Evolutionary conservation across 1,284 basidiomycete species (phyloP), one percentile per base, ranked within the genome.

Genomic region (Trichosporon faecale): DNA sequence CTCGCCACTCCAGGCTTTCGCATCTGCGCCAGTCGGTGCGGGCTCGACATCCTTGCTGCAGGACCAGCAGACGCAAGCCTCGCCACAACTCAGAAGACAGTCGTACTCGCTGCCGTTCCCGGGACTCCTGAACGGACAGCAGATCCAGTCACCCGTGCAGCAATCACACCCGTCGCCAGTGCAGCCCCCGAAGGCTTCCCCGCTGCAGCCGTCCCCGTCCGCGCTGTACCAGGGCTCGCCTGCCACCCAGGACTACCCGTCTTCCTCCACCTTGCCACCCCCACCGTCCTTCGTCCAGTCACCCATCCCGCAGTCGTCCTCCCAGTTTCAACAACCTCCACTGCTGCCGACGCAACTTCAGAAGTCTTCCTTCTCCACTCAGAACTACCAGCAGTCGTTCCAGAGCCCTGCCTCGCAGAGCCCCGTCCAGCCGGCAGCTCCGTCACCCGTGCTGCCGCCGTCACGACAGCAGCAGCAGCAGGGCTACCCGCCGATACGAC

Each of bases 81-180:
- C 57, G 27, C 57, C 57, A 16, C 57, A 61, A 31, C 57, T 61
- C 29, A 16, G 57, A 31, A 61, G 57, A 31, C 57, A 18, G 29
- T 61, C 57, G 16, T 61, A 61, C 57, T 61, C 57, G 6, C 29
- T 61, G 29, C 57, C 57, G 57, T 61, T 61, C 29, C 57, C 57
- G 29, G 57, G 57, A 3, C 27, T 31, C 16, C 29, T 33, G 27
- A 31, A 29, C 11, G 27, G 57, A 29, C 57, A 61, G 57, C 57
- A 61, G 57, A 61, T 61, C 27, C 57, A 61, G 14, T 61, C 57
- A 7, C 57, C 57, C 8, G 57, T 18, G 57, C 57, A 61, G 57
- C 57, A 29, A 5, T 16, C 57, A 12, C 57, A 61, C 7, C 27
- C 57, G 29, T 61, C 57, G 57, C 57, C 57, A 18, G 57, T 61